Percentiles rank a stretch among this genome's conserved stretches.
Conservation (phyloP, 352 stramenopile genomes). For the Phytophthora colocasiae region DNA sequence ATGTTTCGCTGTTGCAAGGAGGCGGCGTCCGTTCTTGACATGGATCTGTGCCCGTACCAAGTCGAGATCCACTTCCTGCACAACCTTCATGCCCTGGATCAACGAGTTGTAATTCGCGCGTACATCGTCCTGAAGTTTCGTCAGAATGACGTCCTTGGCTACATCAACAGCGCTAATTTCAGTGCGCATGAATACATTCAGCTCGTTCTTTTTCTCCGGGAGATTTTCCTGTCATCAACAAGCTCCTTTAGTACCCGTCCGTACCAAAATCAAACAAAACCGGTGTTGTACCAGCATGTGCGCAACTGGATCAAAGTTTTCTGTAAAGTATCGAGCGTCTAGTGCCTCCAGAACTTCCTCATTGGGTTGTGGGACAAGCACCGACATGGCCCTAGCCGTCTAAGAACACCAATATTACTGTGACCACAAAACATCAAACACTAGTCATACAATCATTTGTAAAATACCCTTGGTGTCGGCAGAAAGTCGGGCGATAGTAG, state of each 20-base stretch:
- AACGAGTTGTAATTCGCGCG: slow-evolving; percentile 80
- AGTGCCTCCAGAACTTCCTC: slow-evolving; percentile 77
- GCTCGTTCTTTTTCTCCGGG: slow-evolving; percentile 47
- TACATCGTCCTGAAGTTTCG: slow-evolving; percentile 84
- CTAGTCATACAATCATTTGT: not conserved
- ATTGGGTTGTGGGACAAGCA: slow-evolving; percentile 67
- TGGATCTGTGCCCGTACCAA: slow-evolving; percentile 87
- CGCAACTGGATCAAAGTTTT: slow-evolving; percentile 73
- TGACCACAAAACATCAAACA: not conserved
- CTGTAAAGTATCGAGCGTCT: slow-evolving; percentile 84
- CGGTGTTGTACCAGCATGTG: slow-evolving; percentile 67
- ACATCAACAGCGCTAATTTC: slow-evolving; percentile 87
- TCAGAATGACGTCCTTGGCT: slow-evolving; percentile 77
- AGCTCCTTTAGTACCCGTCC: not conserved
- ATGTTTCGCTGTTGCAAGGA: slow-evolving; percentile 74
- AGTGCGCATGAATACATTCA: slow-evolving; percentile 77
- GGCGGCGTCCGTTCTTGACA: slow-evolving; percentile 84
- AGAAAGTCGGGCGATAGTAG: slow-evolving; percentile 42
- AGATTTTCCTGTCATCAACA: slow-evolving; percentile 61
- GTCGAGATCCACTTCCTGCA: slow-evolving; percentile 89
- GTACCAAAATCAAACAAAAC: not conserved
- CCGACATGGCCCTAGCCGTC: slow-evolving; percentile 55
- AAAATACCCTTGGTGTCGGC: slow-evolving; percentile 43
- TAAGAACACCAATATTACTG: slow-evolving; percentile 21
- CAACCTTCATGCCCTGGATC: slow-evolving; percentile 88